These are phyloP conservation scores for Penicillium frequentans DNA, from an alignment of 2,329 filamentous ascomycete species.

Conservation along the genomic window DNA sequence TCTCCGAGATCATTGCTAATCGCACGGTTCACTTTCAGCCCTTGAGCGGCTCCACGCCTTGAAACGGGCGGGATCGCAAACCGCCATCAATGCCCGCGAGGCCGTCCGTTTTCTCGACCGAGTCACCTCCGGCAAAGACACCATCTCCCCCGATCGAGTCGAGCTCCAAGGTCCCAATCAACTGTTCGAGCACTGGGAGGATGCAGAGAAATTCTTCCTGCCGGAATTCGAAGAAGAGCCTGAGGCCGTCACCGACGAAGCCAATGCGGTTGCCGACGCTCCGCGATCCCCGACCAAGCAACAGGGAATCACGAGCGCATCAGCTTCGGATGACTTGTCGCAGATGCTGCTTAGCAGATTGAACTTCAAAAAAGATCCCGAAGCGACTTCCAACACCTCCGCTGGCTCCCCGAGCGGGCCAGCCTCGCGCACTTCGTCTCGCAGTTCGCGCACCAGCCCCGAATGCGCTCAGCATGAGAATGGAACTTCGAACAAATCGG, in stretches of 20 bases:
- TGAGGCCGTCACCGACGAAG: conserved; percentile 23
- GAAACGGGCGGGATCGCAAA: conserved; percentile 47
- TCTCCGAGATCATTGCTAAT: conserved; percentile 9
- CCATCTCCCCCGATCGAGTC: conserved; percentile 43
- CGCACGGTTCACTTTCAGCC: conserved; percentile 30
- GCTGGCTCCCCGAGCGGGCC: conserved; percentile 44
- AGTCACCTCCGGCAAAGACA: conserved; percentile 49
- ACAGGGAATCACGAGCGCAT: conserved; percentile 20
- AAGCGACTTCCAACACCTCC: conserved; percentile 41
- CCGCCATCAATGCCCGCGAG: conserved; percentile 52
- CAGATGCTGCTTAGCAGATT: conserved; percentile 50
- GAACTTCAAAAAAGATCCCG: conserved; percentile 47
- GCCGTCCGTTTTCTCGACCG: conserved; percentile 54
- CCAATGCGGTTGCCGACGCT: not conserved
- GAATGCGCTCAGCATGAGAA: conserved; percentile 38
- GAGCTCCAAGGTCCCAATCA: conserved; percentile 52
- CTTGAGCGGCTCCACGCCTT: conserved; percentile 48
- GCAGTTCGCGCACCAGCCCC: conserved; percentile 47
- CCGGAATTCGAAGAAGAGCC: conserved; percentile 45
- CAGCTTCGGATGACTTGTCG: conserved; percentile 41
- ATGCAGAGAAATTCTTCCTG: conserved; percentile 47
- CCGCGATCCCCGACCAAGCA: conserved; percentile 21
- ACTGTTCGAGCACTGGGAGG: conserved; percentile 48
- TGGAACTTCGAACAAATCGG: conserved; percentile 21
- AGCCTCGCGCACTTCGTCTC: conserved; percentile 44